Conservation (phyloP, 139 green algal species). For the Closterium sp. region DNA sequence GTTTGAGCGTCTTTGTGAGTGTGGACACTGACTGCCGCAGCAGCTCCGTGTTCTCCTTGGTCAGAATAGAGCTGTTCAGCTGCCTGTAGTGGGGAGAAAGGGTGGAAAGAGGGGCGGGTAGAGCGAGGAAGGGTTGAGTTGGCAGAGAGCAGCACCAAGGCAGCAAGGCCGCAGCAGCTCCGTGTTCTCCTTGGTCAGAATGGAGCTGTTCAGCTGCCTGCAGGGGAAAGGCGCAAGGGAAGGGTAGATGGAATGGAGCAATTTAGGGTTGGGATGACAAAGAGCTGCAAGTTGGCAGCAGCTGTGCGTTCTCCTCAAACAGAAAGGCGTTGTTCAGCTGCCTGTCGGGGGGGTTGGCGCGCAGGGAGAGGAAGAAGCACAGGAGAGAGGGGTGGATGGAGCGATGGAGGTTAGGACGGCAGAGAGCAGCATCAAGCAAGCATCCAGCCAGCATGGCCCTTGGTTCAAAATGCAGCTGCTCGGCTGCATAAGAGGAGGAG, state of each 20-base stretch:
- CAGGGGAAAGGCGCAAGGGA: neutral
- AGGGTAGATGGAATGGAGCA: no score
- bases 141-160: no score
- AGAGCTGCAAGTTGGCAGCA: neutral
- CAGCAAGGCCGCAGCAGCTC: slow-evolving; percentile 35
- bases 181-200: slow-evolving; percentile 92
- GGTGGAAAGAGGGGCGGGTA: no score
- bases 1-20: slow-evolving; percentile 48
- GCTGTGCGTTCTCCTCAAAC: slow-evolving; percentile 84
- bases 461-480: slow-evolving; percentile 84
- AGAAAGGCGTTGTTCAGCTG: slow-evolving; percentile 81
- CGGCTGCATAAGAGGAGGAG: slow-evolving; percentile 52
- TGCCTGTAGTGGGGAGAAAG: neutral
- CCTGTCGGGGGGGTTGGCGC: neutral
- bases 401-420: neutral
- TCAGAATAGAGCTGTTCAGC: slow-evolving; percentile 87
- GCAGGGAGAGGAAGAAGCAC: no score
- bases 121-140: no score
- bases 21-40: slow-evolving; percentile 51
- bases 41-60: slow-evolving; percentile 80
- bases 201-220: slow-evolving; percentile 72
- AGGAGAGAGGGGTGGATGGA: neutral
- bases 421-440: neutral
- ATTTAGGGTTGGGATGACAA: no score
- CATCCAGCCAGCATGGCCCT: slow-evolving; percentile 76